A percentile compares a stretch with the other conserved stretches of the same genome.
Conservation (phyloP, 441 rosid species). For the Lepidium campestre region DNA sequence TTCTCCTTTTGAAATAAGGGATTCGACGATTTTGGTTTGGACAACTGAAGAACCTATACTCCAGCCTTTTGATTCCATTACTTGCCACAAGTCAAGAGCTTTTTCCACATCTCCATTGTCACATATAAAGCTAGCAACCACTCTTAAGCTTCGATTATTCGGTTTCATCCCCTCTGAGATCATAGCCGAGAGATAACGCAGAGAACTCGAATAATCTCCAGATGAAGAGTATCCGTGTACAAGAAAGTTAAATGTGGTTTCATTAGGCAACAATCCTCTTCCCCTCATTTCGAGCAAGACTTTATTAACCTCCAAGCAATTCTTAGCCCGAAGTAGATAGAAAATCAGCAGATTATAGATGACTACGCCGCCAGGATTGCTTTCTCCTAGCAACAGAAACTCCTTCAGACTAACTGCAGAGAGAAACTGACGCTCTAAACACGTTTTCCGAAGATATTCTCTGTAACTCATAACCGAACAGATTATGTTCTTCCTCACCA, state of each 20-base stretch:
- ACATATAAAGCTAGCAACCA: slow-evolving; percentile 34
- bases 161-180: slow-evolving; percentile 51
- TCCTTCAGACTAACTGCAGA: slow-evolving; percentile 46
- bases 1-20: slow-evolving; percentile 40
- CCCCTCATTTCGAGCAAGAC: slow-evolving; percentile 45
- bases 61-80: slow-evolving; percentile 54
- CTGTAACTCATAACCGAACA: slow-evolving; percentile 47
- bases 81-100: slow-evolving; percentile 44
- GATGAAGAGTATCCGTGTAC: slow-evolving; percentile 47
- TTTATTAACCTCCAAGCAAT: slow-evolving; percentile 25
- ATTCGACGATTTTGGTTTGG: slow-evolving; percentile 44
- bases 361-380: slow-evolving; percentile 22
- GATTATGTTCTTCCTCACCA: slow-evolving; percentile 40
- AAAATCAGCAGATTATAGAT: slow-evolving; percentile 54
- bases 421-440: slow-evolving; percentile 36
- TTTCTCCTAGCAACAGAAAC: slow-evolving; percentile 36
- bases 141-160: slow-evolving; percentile 52
- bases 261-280: slow-evolving; percentile 40
- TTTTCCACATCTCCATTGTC: slow-evolving; percentile 42
- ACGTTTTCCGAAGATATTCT: slow-evolving; percentile 41
- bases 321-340: slow-evolving; percentile 40
- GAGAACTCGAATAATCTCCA: slow-evolving; percentile 38
- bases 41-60: slow-evolving; percentile 35
- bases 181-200: slow-evolving; percentile 47
- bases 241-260: slow-evolving; percentile 65